These are phyloP conservation scores for Chrysopogon serrulatus DNA, from an alignment of 176 grass and related monocot species.

Conservation along the genomic window DNA sequence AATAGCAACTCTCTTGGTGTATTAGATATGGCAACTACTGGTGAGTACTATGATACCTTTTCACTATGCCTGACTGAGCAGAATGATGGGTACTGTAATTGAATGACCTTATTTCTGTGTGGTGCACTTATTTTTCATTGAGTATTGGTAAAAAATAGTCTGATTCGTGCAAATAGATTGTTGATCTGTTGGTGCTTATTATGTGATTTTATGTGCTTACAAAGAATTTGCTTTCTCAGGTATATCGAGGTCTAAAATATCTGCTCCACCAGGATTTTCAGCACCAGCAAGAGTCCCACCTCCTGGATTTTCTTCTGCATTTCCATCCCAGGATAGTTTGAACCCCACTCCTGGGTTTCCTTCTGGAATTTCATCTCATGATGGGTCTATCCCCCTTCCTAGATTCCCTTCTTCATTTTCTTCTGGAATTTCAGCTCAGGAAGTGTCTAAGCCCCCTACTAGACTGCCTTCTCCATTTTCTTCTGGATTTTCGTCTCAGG, in stretches of 20 bases:
- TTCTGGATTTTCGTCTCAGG: constrained; percentile 30
- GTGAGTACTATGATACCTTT: constrained; percentile 35
- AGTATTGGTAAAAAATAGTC: background rate
- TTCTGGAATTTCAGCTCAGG: constrained; percentile 54
- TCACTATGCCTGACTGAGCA: background rate
- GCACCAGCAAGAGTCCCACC: constrained; percentile 48
- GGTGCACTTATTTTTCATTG: background rate
- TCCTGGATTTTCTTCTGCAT: constrained; percentile 48
- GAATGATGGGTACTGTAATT: background rate
- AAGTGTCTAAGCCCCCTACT: constrained; percentile 30
- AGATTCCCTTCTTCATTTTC: constrained; percentile 33
- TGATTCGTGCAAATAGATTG: background rate
- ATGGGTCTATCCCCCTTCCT: background rate
- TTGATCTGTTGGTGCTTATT: constrained; percentile 1
- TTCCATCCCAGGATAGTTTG: constrained; percentile 48
- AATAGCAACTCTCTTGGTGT: constrained; percentile 27
- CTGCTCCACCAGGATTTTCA: constrained; percentile 53
- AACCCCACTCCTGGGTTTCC: constrained; percentile 48
- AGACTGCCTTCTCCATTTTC: constrained; percentile 34
- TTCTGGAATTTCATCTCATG: constrained; percentile 23
- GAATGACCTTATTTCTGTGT: constrained; percentile 1
- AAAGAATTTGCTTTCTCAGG: constrained; percentile 15
- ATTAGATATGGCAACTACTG: constrained; percentile 35
- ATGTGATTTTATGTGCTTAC: constrained; percentile 18
- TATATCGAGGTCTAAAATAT: constrained; percentile 46